phyloP scores from a whole-genome alignment of 345 rosid species.

The Arabidopsis arenosa region DNA sequence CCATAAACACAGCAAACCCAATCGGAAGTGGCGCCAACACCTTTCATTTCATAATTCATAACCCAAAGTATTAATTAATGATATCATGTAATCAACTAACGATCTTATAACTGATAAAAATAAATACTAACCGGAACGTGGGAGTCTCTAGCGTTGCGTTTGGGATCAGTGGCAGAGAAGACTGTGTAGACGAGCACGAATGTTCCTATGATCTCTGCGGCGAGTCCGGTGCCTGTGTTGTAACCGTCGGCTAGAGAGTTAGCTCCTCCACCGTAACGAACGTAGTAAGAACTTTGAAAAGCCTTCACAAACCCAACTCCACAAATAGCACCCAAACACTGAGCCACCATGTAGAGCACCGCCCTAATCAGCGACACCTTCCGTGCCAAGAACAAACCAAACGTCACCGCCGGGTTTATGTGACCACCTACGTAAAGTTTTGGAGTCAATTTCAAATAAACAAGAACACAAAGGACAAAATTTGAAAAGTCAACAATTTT shows the following conservation, averaged over 20 bases:
- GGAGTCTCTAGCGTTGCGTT: conserved; percentile 65
- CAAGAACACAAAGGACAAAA: not conserved
- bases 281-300: conserved; percentile 59
- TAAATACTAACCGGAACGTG: conserved; percentile 62
- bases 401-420: conserved; percentile 75
- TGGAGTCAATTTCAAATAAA: not conserved
- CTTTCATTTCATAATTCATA: conserved; percentile 43
- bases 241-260: conserved; percentile 56
- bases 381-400: conserved; percentile 67
- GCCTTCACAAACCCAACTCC: conserved; percentile 70
- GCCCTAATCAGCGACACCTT: conserved; percentile 68
- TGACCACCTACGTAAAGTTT: conserved; percentile 57
- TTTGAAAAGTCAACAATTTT: not conserved
- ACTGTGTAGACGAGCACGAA: conserved; percentile 72
- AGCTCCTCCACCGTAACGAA: conserved; percentile 66
- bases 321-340: conserved; percentile 70
- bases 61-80: not conserved
- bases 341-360: conserved; percentile 65
- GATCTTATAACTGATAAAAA: not conserved
- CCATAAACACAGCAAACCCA: conserved; percentile 97
- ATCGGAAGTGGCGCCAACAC: conserved; percentile 96
- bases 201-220: conserved; percentile 70
- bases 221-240: conserved; percentile 69
- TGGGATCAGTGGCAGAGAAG: conserved; percentile 72
- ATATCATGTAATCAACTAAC: not conserved